Evolutionary conservation across 768 basidiomycete species (phyloP).

Genomic region (Kwoniella mangroviensis): DNA sequence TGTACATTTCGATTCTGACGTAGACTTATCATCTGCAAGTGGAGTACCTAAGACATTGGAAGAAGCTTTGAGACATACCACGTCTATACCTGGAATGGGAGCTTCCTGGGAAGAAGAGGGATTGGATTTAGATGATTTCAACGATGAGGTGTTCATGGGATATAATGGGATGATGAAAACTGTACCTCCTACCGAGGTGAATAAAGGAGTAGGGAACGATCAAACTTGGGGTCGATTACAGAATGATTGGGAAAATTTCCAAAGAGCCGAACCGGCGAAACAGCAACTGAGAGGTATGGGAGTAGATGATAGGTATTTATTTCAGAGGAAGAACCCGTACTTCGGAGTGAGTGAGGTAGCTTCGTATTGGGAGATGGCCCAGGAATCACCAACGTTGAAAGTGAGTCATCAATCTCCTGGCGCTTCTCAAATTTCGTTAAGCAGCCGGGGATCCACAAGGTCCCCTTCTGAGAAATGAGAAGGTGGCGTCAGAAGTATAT

Average conservation of each 20-base stretch:
- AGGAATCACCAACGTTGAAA: conserved; percentile 34
- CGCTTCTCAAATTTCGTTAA: too few species aligned
- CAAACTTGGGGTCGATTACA: conserved; percentile 49
- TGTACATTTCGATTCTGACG: conserved; percentile 41
- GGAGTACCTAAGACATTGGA: conserved; percentile 40
- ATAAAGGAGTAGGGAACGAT: conserved; percentile 22
- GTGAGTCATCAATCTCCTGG: conserved; percentile 20
- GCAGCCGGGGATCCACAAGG: not conserved
- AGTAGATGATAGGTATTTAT: conserved; percentile 47
- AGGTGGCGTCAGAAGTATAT: not conserved
- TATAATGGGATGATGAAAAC: conserved; percentile 38
- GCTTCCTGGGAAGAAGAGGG: conserved; percentile 37
- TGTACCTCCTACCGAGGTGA: conserved; percentile 4
- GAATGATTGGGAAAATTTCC: conserved; percentile 42
- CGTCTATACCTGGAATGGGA: conserved; percentile 34
- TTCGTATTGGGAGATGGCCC: conserved; percentile 1
- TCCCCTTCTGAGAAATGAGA: not conserved
- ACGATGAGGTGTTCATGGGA: conserved; percentile 44
- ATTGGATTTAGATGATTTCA: conserved; percentile 29
- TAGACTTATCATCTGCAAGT: not conserved
- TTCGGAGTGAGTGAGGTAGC: conserved; percentile 2
- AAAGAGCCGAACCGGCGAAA: conserved; percentile 2
- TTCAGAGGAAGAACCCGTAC: conserved; percentile 54
- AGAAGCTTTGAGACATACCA: conserved; percentile 34
- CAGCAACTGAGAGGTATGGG: conserved; percentile 30